A percentile compares a stretch with the other conserved stretches of the same genome.
Conservation (phyloP, 495 filamentous ascomycete genomes). For the Penicillium herquei region DNA sequence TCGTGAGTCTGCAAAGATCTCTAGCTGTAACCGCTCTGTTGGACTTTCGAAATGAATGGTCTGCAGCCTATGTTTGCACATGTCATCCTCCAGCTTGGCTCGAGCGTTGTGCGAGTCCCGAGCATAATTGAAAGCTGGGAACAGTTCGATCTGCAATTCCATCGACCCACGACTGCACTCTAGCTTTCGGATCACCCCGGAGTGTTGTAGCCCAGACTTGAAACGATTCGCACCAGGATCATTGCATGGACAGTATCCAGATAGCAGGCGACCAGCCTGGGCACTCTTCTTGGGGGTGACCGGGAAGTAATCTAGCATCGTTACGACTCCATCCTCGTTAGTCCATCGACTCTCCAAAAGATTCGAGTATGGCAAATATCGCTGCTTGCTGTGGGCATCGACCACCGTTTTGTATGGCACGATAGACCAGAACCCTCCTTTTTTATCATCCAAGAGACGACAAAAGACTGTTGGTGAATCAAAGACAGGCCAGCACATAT, state of each 20-base stretch:
- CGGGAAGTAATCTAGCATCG: slow-evolving; percentile 72
- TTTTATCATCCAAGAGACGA: slow-evolving; percentile 66
- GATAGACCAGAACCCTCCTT: slow-evolving; percentile 69
- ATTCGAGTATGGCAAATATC: slow-evolving; percentile 69
- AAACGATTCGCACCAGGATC: slow-evolving; percentile 31
- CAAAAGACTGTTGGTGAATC: slow-evolving; percentile 67
- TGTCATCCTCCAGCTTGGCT: slow-evolving; percentile 27
- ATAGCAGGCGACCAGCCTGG: slow-evolving; percentile 24
- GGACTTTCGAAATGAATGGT: slow-evolving; percentile 60
- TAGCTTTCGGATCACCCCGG: slow-evolving; percentile 59
- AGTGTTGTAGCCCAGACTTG: slow-evolving; percentile 42
- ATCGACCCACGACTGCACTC: slow-evolving; percentile 66
- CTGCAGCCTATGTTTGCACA: slow-evolving; percentile 47
- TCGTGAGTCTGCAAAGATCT: slow-evolving; percentile 59
- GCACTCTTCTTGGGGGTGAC: slow-evolving; percentile 26
- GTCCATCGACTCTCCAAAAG: slow-evolving; percentile 71
- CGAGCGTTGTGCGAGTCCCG: slow-evolving; percentile 50
- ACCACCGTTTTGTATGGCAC: slow-evolving; percentile 39
- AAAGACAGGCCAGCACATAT: slow-evolving; percentile 75
- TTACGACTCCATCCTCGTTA: slow-evolving; percentile 66
- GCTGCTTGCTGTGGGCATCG: slow-evolving; percentile 61
- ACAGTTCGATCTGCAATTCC: slow-evolving; percentile 62
- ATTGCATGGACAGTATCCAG: slow-evolving; percentile 40
- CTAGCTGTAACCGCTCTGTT: slow-evolving; percentile 57
- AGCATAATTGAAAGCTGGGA: slow-evolving; percentile 70